phyloP scores from a whole-genome alignment of 139 green algal genomes.

The Zygnema cylindricum region DNA sequence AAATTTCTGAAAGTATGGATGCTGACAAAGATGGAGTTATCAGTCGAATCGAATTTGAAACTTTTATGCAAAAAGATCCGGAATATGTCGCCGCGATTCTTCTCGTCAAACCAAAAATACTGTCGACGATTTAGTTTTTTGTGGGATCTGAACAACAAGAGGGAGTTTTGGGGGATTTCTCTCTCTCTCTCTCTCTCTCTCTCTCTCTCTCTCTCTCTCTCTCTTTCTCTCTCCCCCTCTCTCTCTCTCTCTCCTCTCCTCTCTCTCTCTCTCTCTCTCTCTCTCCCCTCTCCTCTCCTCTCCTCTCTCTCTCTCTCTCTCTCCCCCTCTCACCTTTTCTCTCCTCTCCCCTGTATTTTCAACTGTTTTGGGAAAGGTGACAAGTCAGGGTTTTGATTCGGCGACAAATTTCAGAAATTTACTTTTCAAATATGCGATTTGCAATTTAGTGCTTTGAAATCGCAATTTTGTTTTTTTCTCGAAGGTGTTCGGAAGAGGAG shows the following conservation, averaged over 20 bases:
- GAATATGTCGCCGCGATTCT: conserved; percentile 20
- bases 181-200: neutral
- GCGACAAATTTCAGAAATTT: no score
- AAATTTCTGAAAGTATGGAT: neutral
- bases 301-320: neutral
- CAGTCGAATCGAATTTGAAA: neutral
- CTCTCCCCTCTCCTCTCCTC: neutral
- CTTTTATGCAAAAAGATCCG: conserved; percentile 12
- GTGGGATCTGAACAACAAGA: neutral
- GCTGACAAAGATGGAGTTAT: neutral
- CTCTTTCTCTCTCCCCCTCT: neutral
- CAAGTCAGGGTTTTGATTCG: no score
- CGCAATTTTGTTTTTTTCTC: no score
- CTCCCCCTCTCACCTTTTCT: no score
- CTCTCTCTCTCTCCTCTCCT: neutral
- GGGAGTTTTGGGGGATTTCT: neutral
- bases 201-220: neutral
- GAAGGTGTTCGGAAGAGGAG: no score
- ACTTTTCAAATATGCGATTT: no score
- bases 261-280: neutral
- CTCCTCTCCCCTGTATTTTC: no score
- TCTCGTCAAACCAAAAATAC: neutral
- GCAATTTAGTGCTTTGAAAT: no score
- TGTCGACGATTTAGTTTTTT: neutral
- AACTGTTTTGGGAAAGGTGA: no score